Conservation (phyloP, 345 rosid species). For the Viola odorata region DNA sequence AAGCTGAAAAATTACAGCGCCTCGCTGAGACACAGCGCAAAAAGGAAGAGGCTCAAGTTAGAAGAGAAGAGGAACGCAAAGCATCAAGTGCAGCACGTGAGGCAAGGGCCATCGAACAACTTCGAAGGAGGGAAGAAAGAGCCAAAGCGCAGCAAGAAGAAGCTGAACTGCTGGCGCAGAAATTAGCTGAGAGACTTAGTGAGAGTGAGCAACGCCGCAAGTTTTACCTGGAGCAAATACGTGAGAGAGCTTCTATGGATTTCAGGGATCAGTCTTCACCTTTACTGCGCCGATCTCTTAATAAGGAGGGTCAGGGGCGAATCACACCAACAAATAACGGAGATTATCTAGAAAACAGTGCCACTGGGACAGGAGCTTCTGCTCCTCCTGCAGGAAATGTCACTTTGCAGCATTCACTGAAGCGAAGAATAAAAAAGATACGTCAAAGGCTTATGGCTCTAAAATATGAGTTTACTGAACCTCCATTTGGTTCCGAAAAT, state of each 20-base stretch:
- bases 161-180: constrained; percentile 72
- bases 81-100: constrained; percentile 80
- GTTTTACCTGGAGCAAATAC: constrained; percentile 66
- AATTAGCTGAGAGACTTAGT: constrained; percentile 63
- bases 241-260: constrained; percentile 81
- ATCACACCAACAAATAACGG: constrained; percentile 32
- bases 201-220: constrained; percentile 79
- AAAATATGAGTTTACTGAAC: constrained; percentile 56
- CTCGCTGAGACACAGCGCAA: constrained; percentile 70
- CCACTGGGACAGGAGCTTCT: constrained; percentile 27
- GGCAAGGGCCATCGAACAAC: constrained; percentile 67
- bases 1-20: constrained; percentile 77
- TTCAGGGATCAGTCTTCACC: constrained; percentile 78
- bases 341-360: constrained; percentile 43
- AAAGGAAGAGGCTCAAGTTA: constrained; percentile 78
- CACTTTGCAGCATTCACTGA: constrained; percentile 48
- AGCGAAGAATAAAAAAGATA: constrained; percentile 58
- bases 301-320: constrained; percentile 59
- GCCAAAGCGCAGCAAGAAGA: constrained; percentile 83
- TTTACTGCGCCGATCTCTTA: constrained; percentile 42
- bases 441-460: constrained; percentile 77
- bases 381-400: constrained; percentile 32
- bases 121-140: constrained; percentile 66
- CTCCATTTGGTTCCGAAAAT: constrained; percentile 43
- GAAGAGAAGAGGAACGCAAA: constrained; percentile 80